Percentiles rank a stretch among this genome's conserved stretches.
Conservation (phyloP, 805 yeast genomes). For the Teunomyces gatunensis region DNA sequence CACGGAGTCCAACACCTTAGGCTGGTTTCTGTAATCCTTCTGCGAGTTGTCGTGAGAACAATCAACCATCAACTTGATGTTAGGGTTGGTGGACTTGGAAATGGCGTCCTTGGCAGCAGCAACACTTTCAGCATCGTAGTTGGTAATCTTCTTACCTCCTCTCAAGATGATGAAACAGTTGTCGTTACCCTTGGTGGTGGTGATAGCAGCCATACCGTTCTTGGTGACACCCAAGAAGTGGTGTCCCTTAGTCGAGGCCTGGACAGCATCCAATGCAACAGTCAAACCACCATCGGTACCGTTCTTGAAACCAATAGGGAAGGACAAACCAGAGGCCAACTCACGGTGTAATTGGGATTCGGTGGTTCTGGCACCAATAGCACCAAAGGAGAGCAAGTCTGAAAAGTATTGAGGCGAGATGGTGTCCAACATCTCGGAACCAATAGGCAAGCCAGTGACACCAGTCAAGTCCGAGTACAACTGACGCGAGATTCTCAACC, state of each 20-base stretch:
- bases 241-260: slow-evolving; percentile 88
- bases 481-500: slow-evolving; percentile 81
- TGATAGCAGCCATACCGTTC: slow-evolving; percentile 95
- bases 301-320: slow-evolving; percentile 98
- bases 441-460: slow-evolving; percentile 78
- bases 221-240: slow-evolving; percentile 97
- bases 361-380: slow-evolving; percentile 98
- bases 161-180: slow-evolving; percentile 92
- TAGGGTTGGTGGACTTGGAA: slow-evolving; percentile 43
- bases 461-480: slow-evolving; percentile 79
- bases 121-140: slow-evolving; percentile 82
- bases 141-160: slow-evolving; percentile 94
- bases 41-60: slow-evolving; percentile 97
- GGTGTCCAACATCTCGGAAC: slow-evolving; percentile 97
- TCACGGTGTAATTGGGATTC: slow-evolving; percentile 98
- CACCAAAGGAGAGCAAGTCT: slow-evolving; percentile 90
- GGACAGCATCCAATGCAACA: slow-evolving; percentile 92
- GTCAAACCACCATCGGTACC: slow-evolving; percentile 95
- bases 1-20: slow-evolving; percentile 80
- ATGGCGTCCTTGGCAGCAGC: slow-evolving; percentile 69
- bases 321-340: slow-evolving; percentile 94
- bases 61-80: slow-evolving; percentile 80
- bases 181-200: slow-evolving; percentile 92
- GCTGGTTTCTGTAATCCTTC: slow-evolving; percentile 94
- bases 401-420: slow-evolving; percentile 94